A percentile compares a stretch with the other conserved stretches of the same genome.
phyloP scores from a whole-genome alignment of 805 yeast genomes.

The Pichia pseudocactophila region DNA sequence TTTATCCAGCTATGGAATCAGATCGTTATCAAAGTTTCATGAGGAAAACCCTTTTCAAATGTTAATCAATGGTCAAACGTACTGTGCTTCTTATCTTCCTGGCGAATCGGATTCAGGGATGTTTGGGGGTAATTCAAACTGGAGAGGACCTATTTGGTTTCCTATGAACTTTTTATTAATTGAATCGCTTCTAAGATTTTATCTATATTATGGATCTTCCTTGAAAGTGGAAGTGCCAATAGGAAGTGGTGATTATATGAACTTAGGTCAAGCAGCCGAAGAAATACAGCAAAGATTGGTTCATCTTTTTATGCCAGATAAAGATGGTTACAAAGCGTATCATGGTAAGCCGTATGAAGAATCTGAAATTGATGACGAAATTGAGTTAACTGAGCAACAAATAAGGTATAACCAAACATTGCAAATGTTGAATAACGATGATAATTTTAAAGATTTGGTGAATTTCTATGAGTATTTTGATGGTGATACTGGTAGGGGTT shows the following conservation, averaged over 20 bases:
- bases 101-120: slow-evolving; percentile 89
- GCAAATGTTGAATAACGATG: slow-evolving; percentile 46
- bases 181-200: slow-evolving; percentile 81
- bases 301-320: slow-evolving; percentile 62
- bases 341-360: slow-evolving; percentile 43
- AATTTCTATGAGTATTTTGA: slow-evolving; percentile 85
- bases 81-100: slow-evolving; percentile 65
- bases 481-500: slow-evolving; percentile 89
- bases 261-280: slow-evolving; percentile 85
- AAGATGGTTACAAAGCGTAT: slow-evolving; percentile 56
- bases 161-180: slow-evolving; percentile 81
- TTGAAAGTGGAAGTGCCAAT: slow-evolving; percentile 83
- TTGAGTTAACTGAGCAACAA: slow-evolving; percentile 42
- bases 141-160: slow-evolving; percentile 98
- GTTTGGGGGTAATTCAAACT: slow-evolving; percentile 94
- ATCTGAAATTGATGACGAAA: slow-evolving; percentile 36
- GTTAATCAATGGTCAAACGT: slow-evolving; percentile 70
- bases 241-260: slow-evolving; percentile 67
- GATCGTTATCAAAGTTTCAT: slow-evolving; percentile 83
- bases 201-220: slow-evolving; percentile 78
- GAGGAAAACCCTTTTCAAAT: slow-evolving; percentile 75
- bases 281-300: slow-evolving; percentile 81
- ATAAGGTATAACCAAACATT: slow-evolving; percentile 37
- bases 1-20: slow-evolving; percentile 73
- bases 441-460: slow-evolving; percentile 62